Evolutionary conservation across 352 stramenopile species (phyloP), one percentile per base, ranked within the genome.

Genomic region (Phytophthora cactorum): DNA sequence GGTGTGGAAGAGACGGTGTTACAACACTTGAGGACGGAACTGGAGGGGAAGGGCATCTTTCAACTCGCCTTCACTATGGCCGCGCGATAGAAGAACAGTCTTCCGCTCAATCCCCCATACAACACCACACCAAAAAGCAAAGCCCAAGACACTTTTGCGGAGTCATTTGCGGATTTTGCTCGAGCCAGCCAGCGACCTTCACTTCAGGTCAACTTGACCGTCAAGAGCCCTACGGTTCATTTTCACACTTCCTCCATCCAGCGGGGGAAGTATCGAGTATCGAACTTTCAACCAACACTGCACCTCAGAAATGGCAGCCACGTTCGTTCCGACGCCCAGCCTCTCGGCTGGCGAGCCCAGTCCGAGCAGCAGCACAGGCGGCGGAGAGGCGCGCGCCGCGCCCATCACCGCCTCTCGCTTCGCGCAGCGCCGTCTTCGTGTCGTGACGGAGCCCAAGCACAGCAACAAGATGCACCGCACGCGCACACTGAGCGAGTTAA

Each of bases 401-500:
- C 69, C 72, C 17, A 57, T 74, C 22, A 38, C 69, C 11, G 58
- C 71, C 25, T 72, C 74, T 0, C 80, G 80, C 62, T 89, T 91
- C 68, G 82, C 83, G 1, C 71, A 76, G 44, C 77, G 86, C 4
- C 82, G 86, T 10, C 70, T 94, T 46, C 86, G 86, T 52, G 86
- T 94, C n/a, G 72, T 94, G 52, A 94, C 86, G n/a, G 84, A 91
- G 72, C 86, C 84, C 54, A 90, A 90, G 60, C 79, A 86, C 66
- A 91, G 79, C 79, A 92, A 92, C 73, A 92, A 92, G 70, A 92
- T 94, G 86, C 84, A 92, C 71, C 81, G 81, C 50, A 94, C 86
- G 52, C 81, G 86, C 28, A 92, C 86, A 39, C 68, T 94, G 5
- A 88, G 75, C 25, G 86, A 94, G 65, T 67, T 94, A 28, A 91